A percentile compares a stretch with the other conserved stretches of the same genome.
phyloP scores from a whole-genome alignment of 2,329 filamentous ascomycete genomes.

The Colletotrichum plurivorum region DNA sequence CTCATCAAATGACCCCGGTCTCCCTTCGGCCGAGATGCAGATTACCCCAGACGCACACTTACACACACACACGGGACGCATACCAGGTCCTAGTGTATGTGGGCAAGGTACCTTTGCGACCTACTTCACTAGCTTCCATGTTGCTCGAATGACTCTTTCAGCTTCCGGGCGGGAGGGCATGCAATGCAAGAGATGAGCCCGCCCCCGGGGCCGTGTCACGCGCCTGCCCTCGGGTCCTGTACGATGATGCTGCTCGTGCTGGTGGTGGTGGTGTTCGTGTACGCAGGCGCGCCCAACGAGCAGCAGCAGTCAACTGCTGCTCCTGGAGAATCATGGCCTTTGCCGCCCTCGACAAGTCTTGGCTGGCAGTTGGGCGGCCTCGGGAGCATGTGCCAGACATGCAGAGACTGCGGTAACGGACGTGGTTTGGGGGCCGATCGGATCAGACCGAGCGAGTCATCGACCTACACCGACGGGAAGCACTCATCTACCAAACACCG shows the following conservation, averaged over 20 bases:
- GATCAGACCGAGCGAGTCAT: constrained; percentile 23
- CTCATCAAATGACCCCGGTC: background rate
- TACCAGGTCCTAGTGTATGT: too few relatives aligned
- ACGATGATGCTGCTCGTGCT: background rate
- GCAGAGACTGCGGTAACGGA: constrained; percentile 17
- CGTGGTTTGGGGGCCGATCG: constrained; percentile 19
- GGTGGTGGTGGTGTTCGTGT: background rate
- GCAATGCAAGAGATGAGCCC: constrained; percentile 10
- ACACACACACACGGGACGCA: background rate
- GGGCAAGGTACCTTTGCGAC: too few relatives aligned
- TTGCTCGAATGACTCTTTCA: background rate
- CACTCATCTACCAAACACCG: too few relatives aligned
- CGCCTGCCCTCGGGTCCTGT: background rate
- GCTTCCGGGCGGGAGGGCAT: constrained; percentile 4
- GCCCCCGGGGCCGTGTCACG: constrained; percentile 14
- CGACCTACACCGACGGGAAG: background rate
- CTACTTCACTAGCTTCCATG: too few relatives aligned
- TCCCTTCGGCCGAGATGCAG: constrained; percentile 25
- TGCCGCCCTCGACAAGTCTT: background rate
- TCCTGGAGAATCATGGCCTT: too few relatives aligned
- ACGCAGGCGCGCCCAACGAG: background rate
- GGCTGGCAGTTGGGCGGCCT: background rate
- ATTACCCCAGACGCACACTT: background rate
- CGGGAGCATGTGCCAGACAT: constrained; percentile 15
- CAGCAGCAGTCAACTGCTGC: background rate